These are phyloP conservation scores for Fraxinus quadrangulata DNA, from an alignment of 257 asterid species.

Conservation along the genomic window DNA sequence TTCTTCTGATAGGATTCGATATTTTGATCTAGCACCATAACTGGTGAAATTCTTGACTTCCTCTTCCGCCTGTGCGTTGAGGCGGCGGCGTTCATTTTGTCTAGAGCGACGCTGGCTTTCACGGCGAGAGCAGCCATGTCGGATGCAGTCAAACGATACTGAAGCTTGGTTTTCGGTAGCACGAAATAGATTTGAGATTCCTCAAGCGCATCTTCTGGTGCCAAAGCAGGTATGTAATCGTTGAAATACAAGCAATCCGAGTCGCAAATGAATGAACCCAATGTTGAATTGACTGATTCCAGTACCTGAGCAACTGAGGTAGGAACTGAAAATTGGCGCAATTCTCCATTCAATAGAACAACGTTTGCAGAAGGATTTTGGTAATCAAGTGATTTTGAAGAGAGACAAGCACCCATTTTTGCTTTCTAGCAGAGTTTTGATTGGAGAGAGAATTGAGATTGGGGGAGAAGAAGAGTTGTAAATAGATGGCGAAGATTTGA, in stretches of 20 bases:
- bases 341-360: constrained; percentile 42
- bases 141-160: constrained; percentile 53
- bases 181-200: constrained; percentile 62
- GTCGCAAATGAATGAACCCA: constrained; percentile 44
- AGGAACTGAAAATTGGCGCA: constrained; percentile 48
- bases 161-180: constrained; percentile 51
- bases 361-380: constrained; percentile 39
- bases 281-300: constrained; percentile 22
- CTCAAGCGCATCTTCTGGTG: constrained; percentile 38
- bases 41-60: constrained; percentile 50
- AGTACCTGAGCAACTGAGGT: constrained; percentile 41
- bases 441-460: background rate
- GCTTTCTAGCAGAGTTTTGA: background rate
- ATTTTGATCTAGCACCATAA: constrained; percentile 19
- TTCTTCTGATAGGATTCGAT: background rate
- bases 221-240: constrained; percentile 55
- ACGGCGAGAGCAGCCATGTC: constrained; percentile 85
- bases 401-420: constrained; percentile 54
- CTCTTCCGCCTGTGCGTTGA: constrained; percentile 30
- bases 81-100: constrained; percentile 29
- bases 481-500: background rate
- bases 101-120: constrained; percentile 69
- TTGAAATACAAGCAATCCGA: constrained; percentile 62
- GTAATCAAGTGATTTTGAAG: constrained; percentile 28
- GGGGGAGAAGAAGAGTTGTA: background rate